These are phyloP conservation scores for Blastosporella zonata DNA, from an alignment of 1,284 basidiomycete species.

Conservation along the genomic window DNA sequence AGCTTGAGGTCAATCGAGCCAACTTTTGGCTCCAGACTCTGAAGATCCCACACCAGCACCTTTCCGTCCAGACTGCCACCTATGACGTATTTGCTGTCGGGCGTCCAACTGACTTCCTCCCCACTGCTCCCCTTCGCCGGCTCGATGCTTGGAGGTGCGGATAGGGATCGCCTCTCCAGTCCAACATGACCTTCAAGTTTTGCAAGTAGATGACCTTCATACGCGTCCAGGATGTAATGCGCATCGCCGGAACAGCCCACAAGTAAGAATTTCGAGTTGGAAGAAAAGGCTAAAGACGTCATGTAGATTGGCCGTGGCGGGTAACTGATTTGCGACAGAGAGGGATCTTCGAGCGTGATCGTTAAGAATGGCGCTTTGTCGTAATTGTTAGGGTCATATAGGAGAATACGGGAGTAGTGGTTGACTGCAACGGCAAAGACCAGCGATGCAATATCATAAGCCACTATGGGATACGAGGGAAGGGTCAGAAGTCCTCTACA, in stretches of 20 bases:
- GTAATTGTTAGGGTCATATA: conserved; percentile 88
- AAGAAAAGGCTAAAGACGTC: conserved; percentile 89
- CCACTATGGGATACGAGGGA: conserved; percentile 77
- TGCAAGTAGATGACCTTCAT: conserved; percentile 77
- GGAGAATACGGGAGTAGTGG: conserved; percentile 76
- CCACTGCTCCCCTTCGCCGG: conserved; percentile 78
- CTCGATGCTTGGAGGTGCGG: conserved; percentile 56
- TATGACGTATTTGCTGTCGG: conserved; percentile 85
- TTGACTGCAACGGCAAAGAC: conserved; percentile 95
- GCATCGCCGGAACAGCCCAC: conserved; percentile 91
- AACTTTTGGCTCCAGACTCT: conserved; percentile 48
- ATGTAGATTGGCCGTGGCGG: conserved; percentile 89
- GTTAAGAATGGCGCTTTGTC: conserved; percentile 91
- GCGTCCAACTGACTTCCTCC: conserved; percentile 90
- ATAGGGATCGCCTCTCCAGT: conserved; percentile 64
- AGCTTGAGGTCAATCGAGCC: conserved; percentile 53
- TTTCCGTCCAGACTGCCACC: conserved; percentile 82
- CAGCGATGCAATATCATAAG: conserved; percentile 86
- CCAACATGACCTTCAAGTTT: conserved; percentile 83
- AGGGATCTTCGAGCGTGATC: conserved; percentile 79
- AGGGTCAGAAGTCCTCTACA: conserved; percentile 74
- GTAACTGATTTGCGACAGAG: conserved; percentile 67
- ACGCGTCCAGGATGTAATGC: conserved; percentile 92
- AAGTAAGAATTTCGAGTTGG: conserved; percentile 86
- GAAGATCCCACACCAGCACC: conserved; percentile 79